Conservation (phyloP, 148 eudicot genomes). For the Diospyros kaki region DNA sequence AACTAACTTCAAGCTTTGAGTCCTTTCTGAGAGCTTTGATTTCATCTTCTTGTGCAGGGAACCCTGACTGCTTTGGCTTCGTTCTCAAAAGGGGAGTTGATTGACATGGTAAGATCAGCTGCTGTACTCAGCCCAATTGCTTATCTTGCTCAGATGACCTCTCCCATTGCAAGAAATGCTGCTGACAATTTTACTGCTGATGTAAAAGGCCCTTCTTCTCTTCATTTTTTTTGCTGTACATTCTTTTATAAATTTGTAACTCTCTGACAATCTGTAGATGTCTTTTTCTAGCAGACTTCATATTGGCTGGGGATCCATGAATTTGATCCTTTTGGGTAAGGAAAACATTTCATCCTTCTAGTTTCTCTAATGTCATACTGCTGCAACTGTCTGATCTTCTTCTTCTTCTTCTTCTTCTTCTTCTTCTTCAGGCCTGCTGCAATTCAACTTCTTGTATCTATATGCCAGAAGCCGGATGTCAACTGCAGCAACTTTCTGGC, state of each 20-base stretch:
- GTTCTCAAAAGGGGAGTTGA: conserved; percentile 38
- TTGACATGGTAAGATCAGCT: conserved; percentile 45
- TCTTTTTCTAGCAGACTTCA: conserved; percentile 27
- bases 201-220: conserved; percentile 17
- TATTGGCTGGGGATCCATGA: conserved; percentile 37
- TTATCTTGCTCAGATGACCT: conserved; percentile 50
- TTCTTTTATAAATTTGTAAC: neutral
- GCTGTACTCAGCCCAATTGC: conserved; percentile 57
- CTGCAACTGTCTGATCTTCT: neutral
- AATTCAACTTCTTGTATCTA: conserved; percentile 25
- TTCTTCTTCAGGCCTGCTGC: conserved; percentile 37
- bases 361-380: neutral
- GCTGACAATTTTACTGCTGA: conserved; percentile 53
- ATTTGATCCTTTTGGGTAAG: conserved; percentile 43
- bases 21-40: neutral
- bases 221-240: neutral
- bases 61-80: conserved; percentile 54
- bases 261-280: neutral
- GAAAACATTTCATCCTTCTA: neutral
- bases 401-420: neutral
- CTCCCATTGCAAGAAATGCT: conserved; percentile 51
- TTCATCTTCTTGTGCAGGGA: conserved; percentile 30
- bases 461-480: conserved; percentile 43
- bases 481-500: conserved; percentile 55
- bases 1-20: too few species aligned